Conservation (phyloP, 305 asterid genomes). For the Fraxinus angustifolia region DNA sequence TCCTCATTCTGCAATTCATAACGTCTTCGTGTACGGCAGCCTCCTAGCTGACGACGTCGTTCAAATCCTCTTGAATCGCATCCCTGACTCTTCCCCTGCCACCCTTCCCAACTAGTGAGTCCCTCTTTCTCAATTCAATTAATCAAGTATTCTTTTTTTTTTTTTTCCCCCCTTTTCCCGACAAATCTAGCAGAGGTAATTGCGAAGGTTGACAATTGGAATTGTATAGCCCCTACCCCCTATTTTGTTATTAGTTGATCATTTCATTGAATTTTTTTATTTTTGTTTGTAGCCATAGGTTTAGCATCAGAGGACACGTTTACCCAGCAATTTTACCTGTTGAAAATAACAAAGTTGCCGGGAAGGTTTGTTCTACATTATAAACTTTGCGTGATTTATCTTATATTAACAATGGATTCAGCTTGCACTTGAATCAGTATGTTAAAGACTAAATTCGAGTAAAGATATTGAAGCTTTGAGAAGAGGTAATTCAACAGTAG, state of each 20-base stretch:
- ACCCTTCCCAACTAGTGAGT: constrained; percentile 56
- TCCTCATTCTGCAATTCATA: constrained; percentile 29
- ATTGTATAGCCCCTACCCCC: no score
- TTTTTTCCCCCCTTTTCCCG: background rate
- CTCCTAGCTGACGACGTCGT: constrained; percentile 86
- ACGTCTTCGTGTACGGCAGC: constrained; percentile 91
- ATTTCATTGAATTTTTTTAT: background rate
- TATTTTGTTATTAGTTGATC: no score
- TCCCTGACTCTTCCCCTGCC: constrained; percentile 67
- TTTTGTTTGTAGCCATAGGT: constrained; percentile 59
- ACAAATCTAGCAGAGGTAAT: background rate
- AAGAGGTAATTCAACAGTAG: background rate
- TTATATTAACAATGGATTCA: background rate
- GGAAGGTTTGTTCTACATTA: constrained; percentile 51
- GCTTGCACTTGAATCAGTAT: background rate
- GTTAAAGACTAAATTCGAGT: background rate
- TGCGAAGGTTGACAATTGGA: background rate
- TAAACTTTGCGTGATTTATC: background rate
- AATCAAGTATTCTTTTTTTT: background rate
- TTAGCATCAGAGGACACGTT: constrained; percentile 80
- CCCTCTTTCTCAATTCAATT: constrained; percentile 4
- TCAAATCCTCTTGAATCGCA: constrained; percentile 60
- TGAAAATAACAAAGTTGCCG: constrained; percentile 55
- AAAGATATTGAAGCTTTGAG: background rate
- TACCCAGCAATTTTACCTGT: constrained; percentile 86